phyloP scores from a whole-genome alignment of 768 basidiomycete genomes.

The Hysterangium stoloniferum region DNA sequence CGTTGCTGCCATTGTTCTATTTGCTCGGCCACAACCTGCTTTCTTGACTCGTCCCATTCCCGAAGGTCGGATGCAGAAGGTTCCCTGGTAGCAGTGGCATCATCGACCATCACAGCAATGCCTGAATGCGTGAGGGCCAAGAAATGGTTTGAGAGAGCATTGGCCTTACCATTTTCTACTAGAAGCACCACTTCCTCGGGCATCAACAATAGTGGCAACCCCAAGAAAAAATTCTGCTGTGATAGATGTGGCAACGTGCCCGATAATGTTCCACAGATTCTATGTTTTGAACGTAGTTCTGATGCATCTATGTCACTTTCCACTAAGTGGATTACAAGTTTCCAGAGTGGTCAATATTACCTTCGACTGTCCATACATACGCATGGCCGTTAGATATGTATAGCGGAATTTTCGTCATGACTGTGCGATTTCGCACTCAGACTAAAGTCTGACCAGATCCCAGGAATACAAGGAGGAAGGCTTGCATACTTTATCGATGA shows the following conservation, averaged over 20 bases:
- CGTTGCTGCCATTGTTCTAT: constrained; percentile 41
- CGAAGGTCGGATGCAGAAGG: constrained; percentile 42
- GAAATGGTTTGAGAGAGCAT: background rate
- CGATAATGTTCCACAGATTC: constrained; percentile 74
- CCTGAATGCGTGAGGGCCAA: constrained; percentile 34
- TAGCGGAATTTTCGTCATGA: constrained; percentile 38
- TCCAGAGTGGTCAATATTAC: constrained; percentile 32
- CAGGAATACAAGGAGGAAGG: too few relatives aligned
- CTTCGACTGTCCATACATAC: constrained; percentile 85
- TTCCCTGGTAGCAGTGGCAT: constrained; percentile 46
- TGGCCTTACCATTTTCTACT: constrained; percentile 64
- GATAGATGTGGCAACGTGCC: constrained; percentile 93
- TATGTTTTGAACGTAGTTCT: constrained; percentile 68
- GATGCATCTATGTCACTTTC: constrained; percentile 54
- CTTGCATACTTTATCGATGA: too few relatives aligned
- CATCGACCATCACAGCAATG: constrained; percentile 70
- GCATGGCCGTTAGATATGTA: constrained; percentile 72
- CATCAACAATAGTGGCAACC: constrained; percentile 79
- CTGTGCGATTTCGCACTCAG: too few relatives aligned
- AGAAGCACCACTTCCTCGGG: constrained; percentile 91
- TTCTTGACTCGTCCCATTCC: constrained; percentile 45
- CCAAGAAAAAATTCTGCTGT: constrained; percentile 95
- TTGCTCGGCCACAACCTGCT: constrained; percentile 40
- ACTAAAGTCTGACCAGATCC: too few relatives aligned
- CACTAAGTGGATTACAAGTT: background rate